Conservation (phyloP, 169 alveolate genomes). For the Cytauxzoon felis region DNA sequence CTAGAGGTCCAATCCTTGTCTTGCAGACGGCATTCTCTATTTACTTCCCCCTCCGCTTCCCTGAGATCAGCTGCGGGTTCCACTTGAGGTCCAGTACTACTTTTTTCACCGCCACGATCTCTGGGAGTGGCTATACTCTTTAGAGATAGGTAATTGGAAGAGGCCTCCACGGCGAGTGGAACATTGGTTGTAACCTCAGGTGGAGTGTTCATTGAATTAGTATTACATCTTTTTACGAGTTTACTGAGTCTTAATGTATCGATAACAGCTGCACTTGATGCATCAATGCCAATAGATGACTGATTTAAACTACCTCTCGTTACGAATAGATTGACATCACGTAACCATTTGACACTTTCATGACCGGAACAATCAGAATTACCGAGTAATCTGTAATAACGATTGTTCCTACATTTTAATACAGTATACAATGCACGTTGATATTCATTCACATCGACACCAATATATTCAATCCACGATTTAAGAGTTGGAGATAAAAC, state of each 20-base stretch:
- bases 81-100: too few species aligned
- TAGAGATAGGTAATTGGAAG: too few species aligned
- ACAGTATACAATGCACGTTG: constrained; percentile 11
- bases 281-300: constrained; percentile 46
- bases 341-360: constrained; percentile 28
- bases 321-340: constrained; percentile 51
- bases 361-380: neutral
- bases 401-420: constrained; percentile 7
- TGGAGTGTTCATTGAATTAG: too few species aligned
- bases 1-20: too few species aligned
- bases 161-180: too few species aligned
- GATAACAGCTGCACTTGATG: constrained; percentile 65
- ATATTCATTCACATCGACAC: constrained; percentile 33
- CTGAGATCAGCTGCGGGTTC: too few species aligned
- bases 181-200: too few species aligned
- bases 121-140: too few species aligned
- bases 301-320: constrained; percentile 4
- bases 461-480: constrained; percentile 43
- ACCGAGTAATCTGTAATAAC: constrained; percentile 32
- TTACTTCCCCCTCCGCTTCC: too few species aligned
- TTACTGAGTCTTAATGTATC: constrained; percentile 43
- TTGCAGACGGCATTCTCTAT: too few species aligned
- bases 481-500: constrained; percentile 22
- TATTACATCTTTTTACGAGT: too few species aligned
- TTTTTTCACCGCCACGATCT: too few species aligned